A percentile compares a stretch with the other conserved stretches of the same genome.
Evolutionary conservation across 768 basidiomycete species (phyloP).

Genomic region (Mycena albidolilacea): DNA sequence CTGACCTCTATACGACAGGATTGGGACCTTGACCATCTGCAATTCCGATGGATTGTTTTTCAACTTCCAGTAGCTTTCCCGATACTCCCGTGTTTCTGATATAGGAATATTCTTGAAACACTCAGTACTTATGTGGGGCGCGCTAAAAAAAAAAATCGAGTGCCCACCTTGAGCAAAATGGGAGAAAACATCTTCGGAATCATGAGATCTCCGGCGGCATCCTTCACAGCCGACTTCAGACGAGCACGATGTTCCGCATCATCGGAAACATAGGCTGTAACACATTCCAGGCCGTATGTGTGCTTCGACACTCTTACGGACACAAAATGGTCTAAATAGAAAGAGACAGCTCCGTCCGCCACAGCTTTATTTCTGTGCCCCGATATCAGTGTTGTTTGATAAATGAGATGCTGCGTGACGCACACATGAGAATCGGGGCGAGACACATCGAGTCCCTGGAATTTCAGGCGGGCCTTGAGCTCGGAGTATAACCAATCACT

Average conservation of each 20-base stretch:
- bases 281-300: slow-evolving; percentile 18
- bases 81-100: slow-evolving; percentile 45
- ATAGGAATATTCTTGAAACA: slow-evolving; percentile 54
- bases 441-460: slow-evolving; percentile 57
- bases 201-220: slow-evolving; percentile 31
- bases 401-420: slow-evolving; percentile 36
- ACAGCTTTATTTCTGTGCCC: slow-evolving; percentile 34
- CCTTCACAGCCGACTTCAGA: not conserved
- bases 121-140: slow-evolving; percentile 51
- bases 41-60: slow-evolving; percentile 21
- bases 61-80: slow-evolving; percentile 36
- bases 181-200: slow-evolving; percentile 42
- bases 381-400: not conserved
- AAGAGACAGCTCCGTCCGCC: slow-evolving; percentile 34
- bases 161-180: slow-evolving; percentile 45
- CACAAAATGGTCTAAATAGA: slow-evolving; percentile 30
- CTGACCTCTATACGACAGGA: slow-evolving; percentile 46
- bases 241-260: slow-evolving; percentile 37
- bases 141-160: no score
- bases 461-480: slow-evolving; percentile 56
- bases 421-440: slow-evolving; percentile 71
- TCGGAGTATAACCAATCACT: slow-evolving; percentile 68
- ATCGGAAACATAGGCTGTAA: slow-evolving; percentile 16
- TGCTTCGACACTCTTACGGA: slow-evolving; percentile 30
- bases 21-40: slow-evolving; percentile 26